Evolutionary conservation across 2,329 filamentous ascomycete species (phyloP).

Genomic region (Lasiodiplodia hormozganensis): DNA sequence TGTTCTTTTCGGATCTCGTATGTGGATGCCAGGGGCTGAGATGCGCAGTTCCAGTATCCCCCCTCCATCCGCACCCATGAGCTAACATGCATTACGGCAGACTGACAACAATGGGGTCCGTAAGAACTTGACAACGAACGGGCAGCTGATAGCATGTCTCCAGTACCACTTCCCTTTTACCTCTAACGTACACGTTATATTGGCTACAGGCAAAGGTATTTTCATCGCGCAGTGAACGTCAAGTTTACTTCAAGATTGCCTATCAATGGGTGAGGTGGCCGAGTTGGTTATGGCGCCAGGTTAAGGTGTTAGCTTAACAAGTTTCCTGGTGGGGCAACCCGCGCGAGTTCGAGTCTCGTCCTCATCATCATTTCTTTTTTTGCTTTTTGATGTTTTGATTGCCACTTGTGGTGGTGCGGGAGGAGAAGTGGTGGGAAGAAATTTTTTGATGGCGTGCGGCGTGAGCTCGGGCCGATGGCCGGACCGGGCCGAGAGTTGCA

Average conservation of each 20-base stretch:
- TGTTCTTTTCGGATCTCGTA: no score
- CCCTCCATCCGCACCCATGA: no score
- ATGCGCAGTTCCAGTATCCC: no score
- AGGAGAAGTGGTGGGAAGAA: not conserved
- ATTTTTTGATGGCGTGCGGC: not conserved
- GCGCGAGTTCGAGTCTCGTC: constrained; percentile 30
- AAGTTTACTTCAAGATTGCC: not conserved
- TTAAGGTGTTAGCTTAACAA: constrained; percentile 25
- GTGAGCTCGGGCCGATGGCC: not conserved
- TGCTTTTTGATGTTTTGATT: not conserved
- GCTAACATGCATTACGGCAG: no score
- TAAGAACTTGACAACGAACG: no score
- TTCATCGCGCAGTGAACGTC: not conserved
- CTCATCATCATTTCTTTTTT: constrained; percentile 19
- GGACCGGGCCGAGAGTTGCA: not conserved
- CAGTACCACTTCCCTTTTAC: not conserved
- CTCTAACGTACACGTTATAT: not conserved
- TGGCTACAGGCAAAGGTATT: not conserved
- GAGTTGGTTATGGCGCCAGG: constrained; percentile 29
- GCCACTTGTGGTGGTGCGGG: not conserved
- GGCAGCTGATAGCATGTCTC: no score
- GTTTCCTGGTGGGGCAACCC: constrained; percentile 26
- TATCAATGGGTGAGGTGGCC: constrained; percentile 17
- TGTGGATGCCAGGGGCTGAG: no score
- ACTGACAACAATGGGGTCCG: no score